Evolutionary conservation across 2,329 filamentous ascomycete genomes (phyloP).

Genomic region (Balansia obtecta): DNA sequence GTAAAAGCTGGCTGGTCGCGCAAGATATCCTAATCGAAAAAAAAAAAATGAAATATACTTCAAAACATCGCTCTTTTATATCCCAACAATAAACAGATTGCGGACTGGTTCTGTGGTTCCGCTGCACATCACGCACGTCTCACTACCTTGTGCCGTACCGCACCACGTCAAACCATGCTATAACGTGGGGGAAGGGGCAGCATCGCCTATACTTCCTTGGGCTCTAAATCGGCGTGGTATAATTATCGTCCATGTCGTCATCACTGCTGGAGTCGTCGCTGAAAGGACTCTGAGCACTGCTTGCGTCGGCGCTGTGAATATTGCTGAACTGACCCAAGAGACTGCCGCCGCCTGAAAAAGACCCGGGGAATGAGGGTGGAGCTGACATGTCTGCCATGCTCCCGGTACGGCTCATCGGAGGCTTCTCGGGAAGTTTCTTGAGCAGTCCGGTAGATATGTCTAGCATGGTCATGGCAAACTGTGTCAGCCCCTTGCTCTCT

Average conservation of each 20-base stretch:
- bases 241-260: constrained; percentile 36
- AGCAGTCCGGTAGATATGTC: constrained; percentile 59
- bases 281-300: constrained; percentile 38
- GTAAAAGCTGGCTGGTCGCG: no score
- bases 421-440: constrained; percentile 60
- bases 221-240: constrained; percentile 13
- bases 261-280: constrained; percentile 39
- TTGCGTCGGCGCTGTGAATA: constrained; percentile 34
- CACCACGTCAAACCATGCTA: no score
- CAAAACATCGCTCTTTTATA: background rate
- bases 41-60: background rate
- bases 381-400: constrained; percentile 35
- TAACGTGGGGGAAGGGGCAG: background rate
- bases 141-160: no score
- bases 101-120: background rate
- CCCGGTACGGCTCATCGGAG: constrained; percentile 44
- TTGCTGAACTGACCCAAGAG: constrained; percentile 30
- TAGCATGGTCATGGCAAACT: constrained; percentile 67
- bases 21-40: background rate
- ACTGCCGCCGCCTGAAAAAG: constrained; percentile 20
- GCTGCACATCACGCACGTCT: background rate
- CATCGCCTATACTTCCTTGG: background rate
- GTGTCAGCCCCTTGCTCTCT: constrained; percentile 43
- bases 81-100: background rate
- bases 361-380: constrained; percentile 12